These are phyloP conservation scores for Avena atlantica DNA, from an alignment of 176 grass and related monocot genomes.

Conservation along the genomic window DNA sequence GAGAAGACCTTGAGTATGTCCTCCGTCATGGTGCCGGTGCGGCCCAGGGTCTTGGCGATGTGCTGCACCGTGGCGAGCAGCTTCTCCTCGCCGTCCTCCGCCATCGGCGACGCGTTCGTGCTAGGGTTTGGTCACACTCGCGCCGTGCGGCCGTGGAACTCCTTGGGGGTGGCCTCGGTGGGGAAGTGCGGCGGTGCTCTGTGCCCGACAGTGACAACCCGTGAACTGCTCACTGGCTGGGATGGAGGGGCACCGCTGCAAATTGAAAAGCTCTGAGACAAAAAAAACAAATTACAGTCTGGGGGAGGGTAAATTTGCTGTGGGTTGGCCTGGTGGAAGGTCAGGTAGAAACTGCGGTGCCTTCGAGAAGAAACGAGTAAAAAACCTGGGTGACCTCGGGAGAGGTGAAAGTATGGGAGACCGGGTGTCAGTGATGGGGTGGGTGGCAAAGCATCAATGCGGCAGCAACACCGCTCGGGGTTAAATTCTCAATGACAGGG, in stretches of 20 bases:
- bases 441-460: constrained; percentile 39
- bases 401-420: background rate
- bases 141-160: constrained; percentile 22
- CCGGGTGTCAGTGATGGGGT: background rate
- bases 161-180: constrained; percentile 20
- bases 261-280: background rate
- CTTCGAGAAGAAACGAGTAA: constrained; percentile 7
- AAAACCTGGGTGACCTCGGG: constrained; percentile 24
- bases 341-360: constrained; percentile 21
- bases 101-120: constrained; percentile 49
- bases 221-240: constrained; percentile 4
- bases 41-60: constrained; percentile 85
- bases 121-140: constrained; percentile 29
- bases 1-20: constrained; percentile 96
- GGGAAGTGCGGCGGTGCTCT: constrained; percentile 11
- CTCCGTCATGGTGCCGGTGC: constrained; percentile 91
- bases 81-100: constrained; percentile 97
- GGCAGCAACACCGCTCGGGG: background rate
- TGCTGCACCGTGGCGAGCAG: constrained; percentile 92
- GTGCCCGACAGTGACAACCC: constrained; percentile 46
- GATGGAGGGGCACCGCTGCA: background rate
- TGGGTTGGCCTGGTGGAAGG: background rate
- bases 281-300: constrained; percentile 13
- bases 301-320: constrained; percentile 49
- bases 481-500: constrained; percentile 23